These are phyloP conservation scores for Aspergillus proliferans DNA, from an alignment of 2,329 filamentous ascomycete species.

Conservation along the genomic window DNA sequence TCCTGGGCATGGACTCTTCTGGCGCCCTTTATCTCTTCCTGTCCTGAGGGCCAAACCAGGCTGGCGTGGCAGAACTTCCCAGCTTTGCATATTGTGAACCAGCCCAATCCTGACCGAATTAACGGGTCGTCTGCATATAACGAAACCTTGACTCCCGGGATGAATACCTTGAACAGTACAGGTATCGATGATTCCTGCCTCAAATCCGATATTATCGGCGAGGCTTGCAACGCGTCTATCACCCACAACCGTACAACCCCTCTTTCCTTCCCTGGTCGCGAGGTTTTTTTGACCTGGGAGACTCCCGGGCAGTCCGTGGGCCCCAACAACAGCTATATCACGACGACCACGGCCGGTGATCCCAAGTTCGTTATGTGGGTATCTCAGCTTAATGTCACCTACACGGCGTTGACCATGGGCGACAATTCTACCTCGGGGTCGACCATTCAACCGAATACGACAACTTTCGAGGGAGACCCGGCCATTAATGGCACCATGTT, in stretches of 20 bases:
- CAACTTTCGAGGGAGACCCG: constrained; percentile 62
- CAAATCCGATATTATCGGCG: constrained; percentile 45
- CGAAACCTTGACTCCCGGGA: constrained; percentile 49
- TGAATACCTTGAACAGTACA: constrained; percentile 28
- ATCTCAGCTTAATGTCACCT: constrained; percentile 69
- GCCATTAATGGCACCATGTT: constrained; percentile 75
- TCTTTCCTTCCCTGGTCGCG: constrained; percentile 66
- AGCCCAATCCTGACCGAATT: constrained; percentile 66
- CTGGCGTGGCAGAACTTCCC: constrained; percentile 84
- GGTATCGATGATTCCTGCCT: constrained; percentile 51
- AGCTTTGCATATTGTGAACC: constrained; percentile 62
- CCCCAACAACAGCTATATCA: constrained; percentile 78
- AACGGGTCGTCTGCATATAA: constrained; percentile 57
- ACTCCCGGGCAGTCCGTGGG: constrained; percentile 61
- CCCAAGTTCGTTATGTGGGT: constrained; percentile 71
- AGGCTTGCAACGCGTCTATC: constrained; percentile 58
- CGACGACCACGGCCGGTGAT: constrained; percentile 49
- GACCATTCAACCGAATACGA: constrained; percentile 66
- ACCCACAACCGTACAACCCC: constrained; percentile 63
- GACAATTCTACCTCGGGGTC: constrained; percentile 52
- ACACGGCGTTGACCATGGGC: constrained; percentile 51
- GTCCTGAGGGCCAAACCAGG: constrained; percentile 65
- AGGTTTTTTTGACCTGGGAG: constrained; percentile 69
- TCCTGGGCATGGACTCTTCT: constrained; percentile 79
- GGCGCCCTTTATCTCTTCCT: constrained; percentile 73